These are phyloP conservation scores for Chaetomium globosum DNA, from an alignment of 2,329 filamentous ascomycete genomes.

Conservation along the genomic window DNA sequence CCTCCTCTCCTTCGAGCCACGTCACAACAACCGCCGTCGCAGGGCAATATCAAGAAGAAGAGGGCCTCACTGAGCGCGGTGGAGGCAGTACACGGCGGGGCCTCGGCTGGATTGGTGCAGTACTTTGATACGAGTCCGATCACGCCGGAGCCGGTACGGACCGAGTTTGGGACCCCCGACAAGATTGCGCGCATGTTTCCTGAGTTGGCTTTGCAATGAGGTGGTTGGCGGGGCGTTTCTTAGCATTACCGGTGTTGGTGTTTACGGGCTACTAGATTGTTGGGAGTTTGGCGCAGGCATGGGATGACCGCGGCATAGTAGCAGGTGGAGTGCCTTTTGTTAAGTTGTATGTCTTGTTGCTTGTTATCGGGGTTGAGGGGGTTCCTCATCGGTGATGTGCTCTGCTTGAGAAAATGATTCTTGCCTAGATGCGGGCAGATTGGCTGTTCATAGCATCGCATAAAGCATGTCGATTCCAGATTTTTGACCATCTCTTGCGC, in stretches of 20 bases:
- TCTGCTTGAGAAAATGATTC: not conserved
- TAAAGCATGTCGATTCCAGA: not conserved
- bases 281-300: not conserved
- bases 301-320: not conserved
- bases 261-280: not conserved
- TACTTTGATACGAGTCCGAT: constrained; percentile 33
- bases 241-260: not conserved
- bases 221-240: not conserved
- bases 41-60: constrained; percentile 48
- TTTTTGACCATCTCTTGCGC: not conserved
- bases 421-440: not conserved
- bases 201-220: constrained; percentile 39
- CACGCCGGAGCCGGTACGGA: constrained; percentile 39
- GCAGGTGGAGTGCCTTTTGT: not conserved
- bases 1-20: constrained; percentile 25
- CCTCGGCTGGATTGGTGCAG: constrained; percentile 8
- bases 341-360: not conserved
- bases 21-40: constrained; percentile 37
- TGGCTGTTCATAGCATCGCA: constrained; percentile 1
- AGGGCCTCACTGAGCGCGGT: constrained; percentile 40
- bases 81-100: constrained; percentile 26
- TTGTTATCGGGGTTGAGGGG: not conserved
- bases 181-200: constrained; percentile 47
- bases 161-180: constrained; percentile 45
- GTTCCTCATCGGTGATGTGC: not conserved